Evolutionary conservation across 495 filamentous ascomycete genomes (phyloP).

Genomic region (Lasiosphaeris hirsuta): DNA sequence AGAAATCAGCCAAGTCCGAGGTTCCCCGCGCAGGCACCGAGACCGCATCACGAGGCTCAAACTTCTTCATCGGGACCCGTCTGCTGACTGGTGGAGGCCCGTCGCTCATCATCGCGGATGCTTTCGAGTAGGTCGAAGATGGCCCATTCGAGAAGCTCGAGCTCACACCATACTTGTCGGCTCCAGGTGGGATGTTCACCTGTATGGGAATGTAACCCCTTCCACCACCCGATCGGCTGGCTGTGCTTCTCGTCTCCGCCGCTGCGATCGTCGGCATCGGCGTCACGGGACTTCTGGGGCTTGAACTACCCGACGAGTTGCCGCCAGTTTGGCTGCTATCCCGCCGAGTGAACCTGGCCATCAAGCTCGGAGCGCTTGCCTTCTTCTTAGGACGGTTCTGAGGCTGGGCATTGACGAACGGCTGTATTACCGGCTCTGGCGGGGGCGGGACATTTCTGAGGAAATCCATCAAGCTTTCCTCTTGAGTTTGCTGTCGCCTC

Average conservation of each 20-base stretch:
- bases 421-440: constrained; percentile 43
- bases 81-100: constrained; percentile 20
- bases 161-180: constrained; percentile 31
- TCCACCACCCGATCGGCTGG: constrained; percentile 31
- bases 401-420: constrained; percentile 26
- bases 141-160: background rate
- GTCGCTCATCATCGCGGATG: constrained; percentile 10
- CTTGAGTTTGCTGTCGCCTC: constrained; percentile 42
- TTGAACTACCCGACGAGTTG: constrained; percentile 7
- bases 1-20: constrained; percentile 74
- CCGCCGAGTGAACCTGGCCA: constrained; percentile 57
- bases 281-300: constrained; percentile 16
- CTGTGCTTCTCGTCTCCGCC: constrained; percentile 30
- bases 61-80: constrained; percentile 50
- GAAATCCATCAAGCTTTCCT: constrained; percentile 86
- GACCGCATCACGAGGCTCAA: constrained; percentile 50
- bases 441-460: constrained; percentile 79
- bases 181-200: constrained; percentile 34
- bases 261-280: constrained; percentile 18
- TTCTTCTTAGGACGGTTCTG: constrained; percentile 54
- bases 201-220: constrained; percentile 48
- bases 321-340: constrained; percentile 16
- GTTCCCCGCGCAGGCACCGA: constrained; percentile 46
- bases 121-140: constrained; percentile 2
- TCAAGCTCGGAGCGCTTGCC: constrained; percentile 57